Conservation (phyloP, 257 asterid species). For the Petunia secreta region DNA sequence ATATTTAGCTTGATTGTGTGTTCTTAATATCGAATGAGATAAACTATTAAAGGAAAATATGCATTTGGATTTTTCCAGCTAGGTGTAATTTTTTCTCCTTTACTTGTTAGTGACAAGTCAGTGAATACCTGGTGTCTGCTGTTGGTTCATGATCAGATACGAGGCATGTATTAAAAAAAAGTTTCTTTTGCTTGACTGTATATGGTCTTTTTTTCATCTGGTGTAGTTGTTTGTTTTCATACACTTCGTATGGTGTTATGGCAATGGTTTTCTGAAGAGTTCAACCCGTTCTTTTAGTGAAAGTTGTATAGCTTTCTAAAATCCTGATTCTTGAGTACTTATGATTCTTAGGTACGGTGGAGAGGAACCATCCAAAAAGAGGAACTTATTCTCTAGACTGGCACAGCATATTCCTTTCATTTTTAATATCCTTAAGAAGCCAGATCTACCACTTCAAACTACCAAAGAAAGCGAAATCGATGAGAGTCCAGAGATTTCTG, state of each 20-base stretch:
- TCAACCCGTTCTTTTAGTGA: neutral
- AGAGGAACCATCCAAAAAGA: constrained; percentile 56
- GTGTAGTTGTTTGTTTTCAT: neutral
- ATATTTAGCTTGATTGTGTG: neutral
- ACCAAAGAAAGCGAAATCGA: constrained; percentile 36
- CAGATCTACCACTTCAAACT: constrained; percentile 46
- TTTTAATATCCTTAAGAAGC: constrained; percentile 72
- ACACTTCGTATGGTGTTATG: neutral
- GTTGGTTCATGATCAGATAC: neutral
- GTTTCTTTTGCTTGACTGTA: neutral
- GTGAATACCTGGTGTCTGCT: constrained; percentile 12
- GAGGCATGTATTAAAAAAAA: neutral
- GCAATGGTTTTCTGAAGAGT: neutral
- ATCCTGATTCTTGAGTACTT: constrained; percentile 31
- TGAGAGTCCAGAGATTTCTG: constrained; percentile 40
- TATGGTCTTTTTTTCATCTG: neutral
- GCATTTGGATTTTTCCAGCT: constrained; percentile 6
- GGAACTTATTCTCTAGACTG: constrained; percentile 70
- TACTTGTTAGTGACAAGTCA: neutral
- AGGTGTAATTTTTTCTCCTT: neutral
- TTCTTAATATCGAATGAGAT: neutral
- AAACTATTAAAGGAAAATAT: constrained; percentile 11
- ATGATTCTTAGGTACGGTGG: constrained; percentile 46
- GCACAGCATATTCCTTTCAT: constrained; percentile 82
- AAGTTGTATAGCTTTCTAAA: neutral